Base-by-base conservation (phyloP, 345 rosid genomes). In the Cardamine occulta region DNA sequence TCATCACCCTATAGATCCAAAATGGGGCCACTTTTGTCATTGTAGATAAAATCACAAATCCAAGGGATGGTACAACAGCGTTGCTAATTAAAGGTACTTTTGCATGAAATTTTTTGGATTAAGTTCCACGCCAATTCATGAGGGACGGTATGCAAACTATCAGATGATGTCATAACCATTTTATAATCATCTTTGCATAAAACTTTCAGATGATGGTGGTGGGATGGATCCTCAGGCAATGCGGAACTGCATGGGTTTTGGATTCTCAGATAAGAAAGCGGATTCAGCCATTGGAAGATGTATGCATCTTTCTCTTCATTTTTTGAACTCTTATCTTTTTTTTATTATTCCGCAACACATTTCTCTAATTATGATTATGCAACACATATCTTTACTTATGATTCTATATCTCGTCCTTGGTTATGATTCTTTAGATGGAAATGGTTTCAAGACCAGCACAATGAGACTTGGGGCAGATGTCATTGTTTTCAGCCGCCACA, bases 381-480 rank as follows among this genome's bases (percentile, higher is more conserved):
- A 28, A 60, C 42, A 48, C 15, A 39, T 28, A 37, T 70, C 77
- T 49, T 66, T 55, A 19, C 31, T 3, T 29, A 51, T 58, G 63
- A 44, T 70, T 63, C 35, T 47, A 42, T 21, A 45, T 40, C 66
- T 77, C 44, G 19, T 54, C 68, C 61, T 76, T 66, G 75, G 28
- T 68, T 79, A 29, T 85, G 74, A 68, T 67, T 76, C 82, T 87
- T 64, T 83, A 91, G 98, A 94, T 85, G 98, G 97, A 12, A 94
- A 94, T 83, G 97, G 98, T 78, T 94, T 91, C 86, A 94, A 94
- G 89, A 94, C 98, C 12, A 88, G 98, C 83, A 83, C 97, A 67
- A 91, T 90, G 96, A 86, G 98, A 81, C 96, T 94, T 74, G 97
- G 98, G 74, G 97, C 93, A 59, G 98, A 91, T 81, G 98, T 86